Conservation (phyloP, 345 rosid species). For the Acer negundo region DNA sequence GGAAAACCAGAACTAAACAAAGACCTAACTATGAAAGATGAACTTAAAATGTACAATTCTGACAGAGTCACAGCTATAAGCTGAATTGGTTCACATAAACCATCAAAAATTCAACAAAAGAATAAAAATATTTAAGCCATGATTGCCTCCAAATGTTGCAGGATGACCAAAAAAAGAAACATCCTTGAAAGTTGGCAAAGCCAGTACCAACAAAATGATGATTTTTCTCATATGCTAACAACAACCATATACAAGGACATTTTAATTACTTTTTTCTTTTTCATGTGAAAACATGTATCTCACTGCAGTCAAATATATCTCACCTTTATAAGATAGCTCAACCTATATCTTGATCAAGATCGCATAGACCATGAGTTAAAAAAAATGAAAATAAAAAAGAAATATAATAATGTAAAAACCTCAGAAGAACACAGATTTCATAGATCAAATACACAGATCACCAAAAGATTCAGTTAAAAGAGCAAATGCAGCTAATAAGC, state of each 20-base stretch:
- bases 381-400: background rate
- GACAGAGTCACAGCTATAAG: background rate
- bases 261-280: background rate
- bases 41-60: background rate
- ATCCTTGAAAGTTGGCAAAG: background rate
- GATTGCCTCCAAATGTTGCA: background rate
- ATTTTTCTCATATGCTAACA: background rate
- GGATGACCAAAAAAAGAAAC: background rate
- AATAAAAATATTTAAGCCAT: background rate
- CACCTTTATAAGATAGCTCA: background rate
- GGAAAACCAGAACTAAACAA: background rate
- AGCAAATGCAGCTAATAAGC: background rate
- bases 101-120: background rate
- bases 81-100: background rate
- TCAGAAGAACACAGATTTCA: background rate
- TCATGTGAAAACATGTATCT: background rate
- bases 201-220: background rate
- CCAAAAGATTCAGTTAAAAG: background rate
- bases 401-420: background rate
- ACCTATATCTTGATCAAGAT: background rate
- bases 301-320: background rate
- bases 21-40: background rate
- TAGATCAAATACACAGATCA: background rate
- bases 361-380: background rate
- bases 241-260: background rate